These are phyloP conservation scores for Scedosporium apiospermum DNA, from an alignment of 2,329 filamentous ascomycete species.

Conservation along the genomic window DNA sequence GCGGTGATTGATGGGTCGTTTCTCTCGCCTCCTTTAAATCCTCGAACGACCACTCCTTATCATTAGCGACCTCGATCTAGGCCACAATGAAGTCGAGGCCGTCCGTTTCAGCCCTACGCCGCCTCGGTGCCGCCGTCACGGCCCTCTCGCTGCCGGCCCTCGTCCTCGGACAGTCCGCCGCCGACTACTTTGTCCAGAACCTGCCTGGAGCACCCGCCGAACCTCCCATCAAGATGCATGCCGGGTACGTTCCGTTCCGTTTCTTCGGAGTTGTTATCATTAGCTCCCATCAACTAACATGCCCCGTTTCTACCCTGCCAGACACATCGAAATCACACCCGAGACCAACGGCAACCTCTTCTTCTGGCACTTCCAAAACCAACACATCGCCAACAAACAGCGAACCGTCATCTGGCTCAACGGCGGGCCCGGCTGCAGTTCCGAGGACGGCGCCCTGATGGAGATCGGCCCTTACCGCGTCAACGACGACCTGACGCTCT, in stretches of 20 bases:
- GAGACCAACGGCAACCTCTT: slow-evolving; percentile 88
- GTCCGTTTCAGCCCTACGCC: slow-evolving; percentile 10
- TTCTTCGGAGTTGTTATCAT: background rate
- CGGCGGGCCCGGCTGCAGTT: slow-evolving; percentile 92
- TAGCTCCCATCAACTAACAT: slow-evolving; percentile 3
- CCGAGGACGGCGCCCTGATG: slow-evolving; percentile 92
- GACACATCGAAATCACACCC: slow-evolving; percentile 82
- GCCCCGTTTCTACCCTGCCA: slow-evolving; percentile 23
- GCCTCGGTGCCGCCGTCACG: slow-evolving; percentile 16
- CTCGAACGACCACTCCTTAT: background rate
- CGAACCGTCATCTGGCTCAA: slow-evolving; percentile 96
- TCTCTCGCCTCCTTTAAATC: slow-evolving; percentile 1
- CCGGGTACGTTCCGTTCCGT: slow-evolving; percentile 61
- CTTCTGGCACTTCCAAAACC: slow-evolving; percentile 97
- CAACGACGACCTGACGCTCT: slow-evolving; percentile 60
- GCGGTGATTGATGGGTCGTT: background rate
- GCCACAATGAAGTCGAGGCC: slow-evolving; percentile 14
- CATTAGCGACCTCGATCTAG: background rate
- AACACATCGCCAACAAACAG: slow-evolving; percentile 85
- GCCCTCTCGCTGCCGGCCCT: slow-evolving; percentile 30
- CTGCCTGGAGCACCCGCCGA: slow-evolving; percentile 73
- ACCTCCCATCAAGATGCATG: slow-evolving; percentile 89
- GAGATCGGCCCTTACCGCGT: slow-evolving; percentile 91
- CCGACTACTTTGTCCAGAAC: slow-evolving; percentile 81
- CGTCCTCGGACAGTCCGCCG: slow-evolving; percentile 27